Evolutionary conservation across 768 basidiomycete species (phyloP).

Genomic region (Sarcodon sp.): DNA sequence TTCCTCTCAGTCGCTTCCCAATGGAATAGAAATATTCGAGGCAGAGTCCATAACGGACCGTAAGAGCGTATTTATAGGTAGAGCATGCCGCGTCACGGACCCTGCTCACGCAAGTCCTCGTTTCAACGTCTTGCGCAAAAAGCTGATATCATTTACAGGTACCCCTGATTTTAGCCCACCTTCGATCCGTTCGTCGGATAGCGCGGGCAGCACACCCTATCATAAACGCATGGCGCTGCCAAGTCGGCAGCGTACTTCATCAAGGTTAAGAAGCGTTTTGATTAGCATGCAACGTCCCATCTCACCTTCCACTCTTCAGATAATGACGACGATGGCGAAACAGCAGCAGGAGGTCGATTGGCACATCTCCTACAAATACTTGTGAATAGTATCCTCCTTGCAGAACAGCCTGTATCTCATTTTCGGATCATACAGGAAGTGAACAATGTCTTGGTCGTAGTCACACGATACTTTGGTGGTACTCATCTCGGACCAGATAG

Average conservation of each 20-base stretch:
- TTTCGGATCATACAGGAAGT: slow-evolving; percentile 40
- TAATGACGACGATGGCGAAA: slow-evolving; percentile 92
- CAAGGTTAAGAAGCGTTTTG: slow-evolving; percentile 36
- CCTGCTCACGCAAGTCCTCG: slow-evolving; percentile 49
- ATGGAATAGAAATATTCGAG: slow-evolving; percentile 51
- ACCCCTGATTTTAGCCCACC: slow-evolving; percentile 45
- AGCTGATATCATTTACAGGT: slow-evolving; percentile 30
- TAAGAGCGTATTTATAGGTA: slow-evolving; percentile 77
- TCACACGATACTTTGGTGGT: slow-evolving; percentile 91
- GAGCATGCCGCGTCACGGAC: slow-evolving; percentile 69
- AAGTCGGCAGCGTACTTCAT: slow-evolving; percentile 50
- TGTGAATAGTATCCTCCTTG: slow-evolving; percentile 25
- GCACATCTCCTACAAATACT: slow-evolving; percentile 87
- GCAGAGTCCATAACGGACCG: slow-evolving; percentile 79
- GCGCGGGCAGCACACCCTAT: slow-evolving; percentile 67
- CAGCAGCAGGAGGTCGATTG: slow-evolving; percentile 81
- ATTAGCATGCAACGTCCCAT: background rate
- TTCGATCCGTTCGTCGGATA: slow-evolving; percentile 63
- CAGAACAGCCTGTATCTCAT: background rate
- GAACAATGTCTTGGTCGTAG: slow-evolving; percentile 77
- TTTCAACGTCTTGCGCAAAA: slow-evolving; percentile 11
- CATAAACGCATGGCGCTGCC: slow-evolving; percentile 77
- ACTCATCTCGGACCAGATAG: slow-evolving; percentile 82
- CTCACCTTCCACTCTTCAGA: slow-evolving; percentile 31
- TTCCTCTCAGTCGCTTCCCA: slow-evolving; percentile 26